phyloP scores from a whole-genome alignment of 768 basidiomycete genomes.

The Rhizopogon salebrosus region DNA sequence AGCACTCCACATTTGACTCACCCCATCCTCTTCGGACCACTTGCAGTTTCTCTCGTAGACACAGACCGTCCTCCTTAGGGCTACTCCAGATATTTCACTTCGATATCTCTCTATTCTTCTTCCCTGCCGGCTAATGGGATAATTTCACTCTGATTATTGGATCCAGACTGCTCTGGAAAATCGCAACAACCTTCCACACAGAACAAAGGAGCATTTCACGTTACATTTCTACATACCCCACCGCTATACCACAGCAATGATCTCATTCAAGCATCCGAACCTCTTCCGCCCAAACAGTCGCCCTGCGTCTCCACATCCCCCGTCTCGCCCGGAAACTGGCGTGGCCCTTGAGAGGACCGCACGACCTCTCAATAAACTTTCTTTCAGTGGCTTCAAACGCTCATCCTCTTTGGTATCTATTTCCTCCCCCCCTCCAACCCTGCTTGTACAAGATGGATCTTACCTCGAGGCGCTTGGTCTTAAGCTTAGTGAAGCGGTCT shows the following conservation, averaged over 20 bases:
- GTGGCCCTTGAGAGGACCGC: slow-evolving; percentile 38
- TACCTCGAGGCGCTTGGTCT: slow-evolving; percentile 74
- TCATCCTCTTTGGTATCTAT: slow-evolving; percentile 38
- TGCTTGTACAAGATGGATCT: slow-evolving; percentile 70
- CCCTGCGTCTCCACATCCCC: slow-evolving; percentile 55
- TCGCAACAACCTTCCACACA: slow-evolving; percentile 4
- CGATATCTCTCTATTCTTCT: slow-evolving; percentile 3
- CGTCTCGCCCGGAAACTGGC: slow-evolving; percentile 24
- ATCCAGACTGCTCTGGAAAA: slow-evolving; percentile 34
- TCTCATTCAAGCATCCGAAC: slow-evolving; percentile 63
- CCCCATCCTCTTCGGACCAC: slow-evolving; percentile 60
- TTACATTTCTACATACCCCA: slow-evolving; percentile 8
- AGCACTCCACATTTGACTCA: slow-evolving; percentile 30
- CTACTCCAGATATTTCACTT: slow-evolving; percentile 16
- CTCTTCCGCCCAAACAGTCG: slow-evolving; percentile 62
- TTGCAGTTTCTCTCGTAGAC: slow-evolving; percentile 55
- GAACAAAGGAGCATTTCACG: background rate
- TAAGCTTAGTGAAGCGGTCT: slow-evolving; percentile 78
- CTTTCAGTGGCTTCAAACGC: slow-evolving; percentile 54
- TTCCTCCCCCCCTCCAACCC: slow-evolving; percentile 29
- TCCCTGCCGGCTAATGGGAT: slow-evolving; percentile 36
- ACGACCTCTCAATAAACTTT: slow-evolving; percentile 53
- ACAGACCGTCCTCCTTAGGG: slow-evolving; percentile 77
- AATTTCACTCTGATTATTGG: slow-evolving; percentile 25
- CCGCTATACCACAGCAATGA: slow-evolving; percentile 31